Evolutionary conservation across 2,329 filamentous ascomycete species (phyloP).

Genomic region (Colletotrichum tanaceti): DNA sequence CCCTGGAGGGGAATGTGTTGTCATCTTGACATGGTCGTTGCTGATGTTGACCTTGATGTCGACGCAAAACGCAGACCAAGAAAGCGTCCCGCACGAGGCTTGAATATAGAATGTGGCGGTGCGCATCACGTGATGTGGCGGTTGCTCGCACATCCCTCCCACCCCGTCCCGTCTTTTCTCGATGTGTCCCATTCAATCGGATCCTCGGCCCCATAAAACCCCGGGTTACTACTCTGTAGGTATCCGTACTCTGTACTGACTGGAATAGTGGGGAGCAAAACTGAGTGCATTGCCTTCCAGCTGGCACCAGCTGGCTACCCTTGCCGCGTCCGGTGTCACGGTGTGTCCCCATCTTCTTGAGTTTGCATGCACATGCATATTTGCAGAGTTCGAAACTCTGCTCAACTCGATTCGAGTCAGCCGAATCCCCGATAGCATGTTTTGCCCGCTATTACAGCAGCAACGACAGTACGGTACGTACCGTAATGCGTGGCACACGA

Average conservation of each 20-base stretch:
- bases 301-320: background rate
- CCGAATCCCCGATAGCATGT: constrained; percentile 21
- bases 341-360: too few relatives aligned
- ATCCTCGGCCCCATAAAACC: constrained; percentile 5
- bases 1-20: constrained; percentile 18
- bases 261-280: background rate
- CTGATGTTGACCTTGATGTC: constrained; percentile 38
- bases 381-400: constrained; percentile 29
- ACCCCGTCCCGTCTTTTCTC: background rate
- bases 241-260: too few relatives aligned
- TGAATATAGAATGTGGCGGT: constrained; percentile 18
- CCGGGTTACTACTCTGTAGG: background rate
- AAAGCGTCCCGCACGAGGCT: constrained; percentile 41
- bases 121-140: constrained; percentile 27
- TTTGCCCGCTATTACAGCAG: constrained; percentile 9
- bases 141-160: background rate
- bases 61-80: constrained; percentile 40
- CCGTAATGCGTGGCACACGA: too few relatives aligned
- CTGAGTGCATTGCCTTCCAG: background rate
- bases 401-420: constrained; percentile 26
- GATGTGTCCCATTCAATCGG: background rate
- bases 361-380: constrained; percentile 17
- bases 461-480: too few relatives aligned
- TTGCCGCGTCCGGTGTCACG: background rate
- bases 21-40: constrained; percentile 35